Base-by-base conservation (phyloP, 495 filamentous ascomycete genomes). In the Articulospora tetracladia region DNA sequence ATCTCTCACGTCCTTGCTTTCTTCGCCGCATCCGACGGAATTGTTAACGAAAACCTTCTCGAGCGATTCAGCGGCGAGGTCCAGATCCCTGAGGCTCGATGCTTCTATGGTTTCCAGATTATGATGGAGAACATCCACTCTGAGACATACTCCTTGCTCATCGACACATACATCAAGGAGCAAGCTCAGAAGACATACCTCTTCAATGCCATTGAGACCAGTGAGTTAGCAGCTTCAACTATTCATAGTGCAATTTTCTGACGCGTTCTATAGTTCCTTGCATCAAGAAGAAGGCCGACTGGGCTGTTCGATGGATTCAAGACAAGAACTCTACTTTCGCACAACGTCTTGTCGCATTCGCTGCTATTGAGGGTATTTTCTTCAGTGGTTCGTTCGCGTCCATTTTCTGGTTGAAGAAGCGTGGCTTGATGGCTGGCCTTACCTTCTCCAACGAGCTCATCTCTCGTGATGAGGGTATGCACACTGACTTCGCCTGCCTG, bases 81-180 rank as follows among this genome's bases (percentile, higher is more conserved):
- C 26, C 94, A 98, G 79, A 86, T 96, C 63, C 93, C 94, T 32
- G 94, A 98, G 79, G 94, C 94, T 57, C 92, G 94, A 73, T 98
- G 94, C 86, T 98, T 98, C 85, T 98, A 98, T 74, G 94, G 94
- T 65, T 99, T 99, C 84, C 94, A 99, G 79, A 99, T 99, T 81
- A 99, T 99, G 94, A 98, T 99, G 90, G 94, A 99, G 85, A 99
- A 99, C 80, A 97, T 99, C 70, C 94, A 99, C 85, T 96, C 94
- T 26, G 94, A 99, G 78, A 99, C 94, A 50, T 99, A 99, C 84
- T 97, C 93, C 32, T 86, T 99, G 15, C 87, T 99, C 66, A 99
- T 99, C 73, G 94, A 99, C 70, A 99, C 95, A 62, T 99, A 99
- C 78, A 95, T 98, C 82, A 97, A 96, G 82, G 94, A 98, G 80